Base-by-base conservation (phyloP, 176 grass and related monocot species). In the Avena atlantica region DNA sequence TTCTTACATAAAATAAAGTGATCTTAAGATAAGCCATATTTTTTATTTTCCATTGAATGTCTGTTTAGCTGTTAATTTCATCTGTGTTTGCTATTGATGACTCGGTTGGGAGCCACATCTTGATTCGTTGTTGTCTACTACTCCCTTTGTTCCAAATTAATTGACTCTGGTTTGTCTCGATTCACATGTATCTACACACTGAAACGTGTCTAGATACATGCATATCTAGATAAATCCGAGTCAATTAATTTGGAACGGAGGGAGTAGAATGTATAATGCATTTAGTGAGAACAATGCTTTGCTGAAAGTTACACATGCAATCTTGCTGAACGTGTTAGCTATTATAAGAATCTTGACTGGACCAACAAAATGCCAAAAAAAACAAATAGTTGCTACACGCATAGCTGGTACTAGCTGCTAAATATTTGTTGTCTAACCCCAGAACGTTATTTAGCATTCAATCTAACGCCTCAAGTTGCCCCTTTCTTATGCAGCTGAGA, bases 401-500 rank as follows among this genome's bases (percentile, higher is more conserved):
- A 76, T 78, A 21, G 16, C 1, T 78, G n/a, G 6, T 74, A 31
- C 29, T 31, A 70, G 81, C 37, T 60, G 17, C 7, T 49, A 27
- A 51, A 6, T 56, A 49, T 78, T 57, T 56, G 31, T 56, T 52
- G 9, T 7, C 29, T 69, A 20, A 45, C 11, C 47, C 25, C 12
- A 24, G 10, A 37, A 31, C 7, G 17, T 66, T 74, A 14, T 45
- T 61, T 52, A 74, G 25, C 49, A 23, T 44, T 51, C 23, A 49
- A 52, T 10, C 81, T 87, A 74, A 90, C 44, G 44, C 31, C 12
- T 15, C 36, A 82, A 29, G 36, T 1, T 23, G 16, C 21, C 16
- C 37, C 58, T 60, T 27, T 44, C 16, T 78, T 87, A 9, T 91
- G 74, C 93, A 98, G 96, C 96, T 98, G 77, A 89, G 96, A 52